Conservation (phyloP, 257 asterid genomes). For the Scutellaria minor region DNA sequence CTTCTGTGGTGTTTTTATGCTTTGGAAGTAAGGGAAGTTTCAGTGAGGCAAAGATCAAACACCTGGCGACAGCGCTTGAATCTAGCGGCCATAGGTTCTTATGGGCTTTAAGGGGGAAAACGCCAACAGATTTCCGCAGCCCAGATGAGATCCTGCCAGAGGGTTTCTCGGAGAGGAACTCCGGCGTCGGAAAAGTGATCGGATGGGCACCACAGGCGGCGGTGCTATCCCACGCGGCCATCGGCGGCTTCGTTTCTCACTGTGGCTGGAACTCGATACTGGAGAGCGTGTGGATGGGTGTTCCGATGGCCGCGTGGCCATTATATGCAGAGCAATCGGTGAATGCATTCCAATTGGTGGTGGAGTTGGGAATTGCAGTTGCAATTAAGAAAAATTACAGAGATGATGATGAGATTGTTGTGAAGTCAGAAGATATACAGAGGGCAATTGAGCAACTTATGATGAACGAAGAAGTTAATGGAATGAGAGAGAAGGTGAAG, state of each 20-base stretch:
- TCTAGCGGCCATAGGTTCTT: constrained; percentile 49
- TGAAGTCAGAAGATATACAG: constrained; percentile 45
- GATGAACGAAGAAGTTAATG: constrained; percentile 26
- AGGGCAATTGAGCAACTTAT: constrained; percentile 34
- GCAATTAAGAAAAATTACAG: constrained; percentile 40
- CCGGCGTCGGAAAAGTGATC: constrained; percentile 41
- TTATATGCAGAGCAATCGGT: constrained; percentile 50
- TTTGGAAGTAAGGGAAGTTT: constrained; percentile 59
- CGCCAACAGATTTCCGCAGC: constrained; percentile 7
- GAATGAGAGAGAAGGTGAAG: constrained; percentile 42
- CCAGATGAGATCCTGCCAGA: constrained; percentile 36
- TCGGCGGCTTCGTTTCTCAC: constrained; percentile 52
- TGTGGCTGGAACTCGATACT: constrained; percentile 51
- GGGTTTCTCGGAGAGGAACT: constrained; percentile 43
- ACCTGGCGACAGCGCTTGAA: constrained; percentile 54
- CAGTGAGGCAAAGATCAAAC: constrained; percentile 51
- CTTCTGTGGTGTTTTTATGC: constrained; percentile 56
- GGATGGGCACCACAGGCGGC: constrained; percentile 61
- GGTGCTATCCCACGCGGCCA: constrained; percentile 46
- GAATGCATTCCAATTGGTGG: constrained; percentile 49
- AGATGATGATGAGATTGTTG: constrained; percentile 20
- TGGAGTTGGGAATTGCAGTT: constrained; percentile 46
- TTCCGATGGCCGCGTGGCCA: constrained; percentile 1
- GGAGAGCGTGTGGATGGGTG: constrained; percentile 51
- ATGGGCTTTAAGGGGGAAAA: constrained; percentile 45